These are phyloP conservation scores for Lagenidium sp. DNA, from an alignment of 352 stramenopile species.

Conservation along the genomic window DNA sequence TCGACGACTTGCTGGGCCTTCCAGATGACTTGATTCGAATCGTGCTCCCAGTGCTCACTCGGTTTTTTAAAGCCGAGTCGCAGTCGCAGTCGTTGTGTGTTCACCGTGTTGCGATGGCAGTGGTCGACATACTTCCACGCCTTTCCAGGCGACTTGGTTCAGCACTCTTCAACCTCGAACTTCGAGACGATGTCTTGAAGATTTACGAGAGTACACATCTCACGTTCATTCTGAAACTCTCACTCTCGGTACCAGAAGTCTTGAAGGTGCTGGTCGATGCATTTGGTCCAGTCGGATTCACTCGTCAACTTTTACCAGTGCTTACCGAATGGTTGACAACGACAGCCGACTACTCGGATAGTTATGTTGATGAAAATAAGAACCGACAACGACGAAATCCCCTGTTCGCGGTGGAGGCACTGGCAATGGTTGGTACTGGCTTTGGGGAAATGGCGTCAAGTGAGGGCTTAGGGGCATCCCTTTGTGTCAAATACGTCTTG, in stretches of 20 bases:
- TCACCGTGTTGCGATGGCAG: slow-evolving; percentile 15
- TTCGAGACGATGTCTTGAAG: slow-evolving; percentile 35
- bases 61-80: slow-evolving; percentile 37
- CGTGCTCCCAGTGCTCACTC: slow-evolving; percentile 34
- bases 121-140: slow-evolving; percentile 31
- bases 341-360: too few relatives aligned
- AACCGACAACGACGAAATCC: background rate
- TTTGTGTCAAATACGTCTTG: slow-evolving; percentile 56
- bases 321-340: slow-evolving; percentile 65
- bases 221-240: slow-evolving; percentile 24
- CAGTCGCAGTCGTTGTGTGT: too few relatives aligned
- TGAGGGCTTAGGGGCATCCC: slow-evolving; percentile 37
- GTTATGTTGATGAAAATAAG: slow-evolving; percentile 8
- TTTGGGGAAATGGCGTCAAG: slow-evolving; percentile 42
- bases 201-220: slow-evolving; percentile 52
- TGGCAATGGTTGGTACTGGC: slow-evolving; percentile 29
- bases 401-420: slow-evolving; percentile 37
- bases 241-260: slow-evolving; percentile 35
- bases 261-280: slow-evolving; percentile 14
- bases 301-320: slow-evolving; percentile 49
- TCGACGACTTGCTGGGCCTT: slow-evolving; percentile 32
- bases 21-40: slow-evolving; percentile 33
- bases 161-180: slow-evolving; percentile 14
- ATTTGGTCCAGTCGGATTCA: slow-evolving; percentile 35
- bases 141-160: slow-evolving; percentile 33